Percentiles rank a stretch among this genome's conserved stretches.
Evolutionary conservation across 148 eudicot genomes (phyloP).

Genomic region (Fagopyrum homotropicum): DNA sequence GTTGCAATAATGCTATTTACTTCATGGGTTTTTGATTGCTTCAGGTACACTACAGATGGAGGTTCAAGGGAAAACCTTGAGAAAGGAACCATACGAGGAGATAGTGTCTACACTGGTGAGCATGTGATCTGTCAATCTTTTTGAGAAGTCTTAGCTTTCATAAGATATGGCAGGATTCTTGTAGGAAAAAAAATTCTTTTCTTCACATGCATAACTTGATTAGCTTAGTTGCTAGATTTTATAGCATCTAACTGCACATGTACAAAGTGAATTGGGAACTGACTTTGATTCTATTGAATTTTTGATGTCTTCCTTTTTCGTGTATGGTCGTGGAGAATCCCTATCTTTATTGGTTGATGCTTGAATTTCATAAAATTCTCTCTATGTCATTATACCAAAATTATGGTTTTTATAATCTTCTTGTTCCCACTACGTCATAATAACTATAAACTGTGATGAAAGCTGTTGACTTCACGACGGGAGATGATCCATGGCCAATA

Average conservation of each 20-base stretch:
- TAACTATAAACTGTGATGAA: constrained; percentile 6
- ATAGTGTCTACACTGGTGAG: constrained; percentile 72
- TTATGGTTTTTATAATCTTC: not conserved
- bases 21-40: not conserved
- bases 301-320: not conserved
- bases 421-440: not conserved
- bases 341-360: not conserved
- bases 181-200: not conserved
- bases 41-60: constrained; percentile 95
- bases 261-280: not conserved
- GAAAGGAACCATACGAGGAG: constrained; percentile 83
- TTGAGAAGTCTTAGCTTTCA: not conserved
- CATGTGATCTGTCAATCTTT: not conserved
- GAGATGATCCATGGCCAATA: constrained; percentile 89
- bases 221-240: not conserved
- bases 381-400: not conserved
- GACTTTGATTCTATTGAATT: not conserved
- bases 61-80: constrained; percentile 67
- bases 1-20: not conserved
- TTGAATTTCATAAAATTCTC: not conserved
- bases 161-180: not conserved
- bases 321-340: not conserved
- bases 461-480: constrained; percentile 93
- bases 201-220: not conserved
- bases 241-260: not conserved